Evolutionary conservation across 805 yeast genomes (phyloP).

Genomic region (Metschnikowia cerradonensis): DNA sequence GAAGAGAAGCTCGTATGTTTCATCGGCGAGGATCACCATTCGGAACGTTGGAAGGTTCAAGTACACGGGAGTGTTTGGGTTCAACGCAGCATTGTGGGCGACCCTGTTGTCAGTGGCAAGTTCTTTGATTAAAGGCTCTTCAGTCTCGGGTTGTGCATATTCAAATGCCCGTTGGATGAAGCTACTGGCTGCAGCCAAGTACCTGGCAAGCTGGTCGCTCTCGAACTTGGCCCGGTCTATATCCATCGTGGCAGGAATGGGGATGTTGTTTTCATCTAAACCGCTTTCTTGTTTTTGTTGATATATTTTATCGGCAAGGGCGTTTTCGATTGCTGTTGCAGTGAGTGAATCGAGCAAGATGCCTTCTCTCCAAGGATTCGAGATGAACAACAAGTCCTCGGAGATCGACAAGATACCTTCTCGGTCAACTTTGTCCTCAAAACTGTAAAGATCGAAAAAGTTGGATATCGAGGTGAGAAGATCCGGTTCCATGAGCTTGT

Average conservation of each 20-base stretch:
- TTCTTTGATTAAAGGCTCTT: conserved; percentile 34
- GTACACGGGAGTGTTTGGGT: conserved; percentile 71
- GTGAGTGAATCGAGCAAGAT: conserved; percentile 61
- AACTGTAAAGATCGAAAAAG: conserved; percentile 64
- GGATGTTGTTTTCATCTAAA: conserved; percentile 26
- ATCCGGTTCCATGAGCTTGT: conserved; percentile 64
- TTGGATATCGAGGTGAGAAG: conserved; percentile 74
- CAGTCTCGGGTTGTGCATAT: conserved; percentile 71
- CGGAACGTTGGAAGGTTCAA: conserved; percentile 84
- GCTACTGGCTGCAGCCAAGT: conserved; percentile 79
- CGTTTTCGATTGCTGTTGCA: conserved; percentile 56
- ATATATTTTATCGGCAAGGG: conserved; percentile 59
- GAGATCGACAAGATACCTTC: conserved; percentile 81
- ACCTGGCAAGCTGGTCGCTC: conserved; percentile 68
- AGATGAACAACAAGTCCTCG: conserved; percentile 78
- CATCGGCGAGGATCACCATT: conserved; percentile 93
- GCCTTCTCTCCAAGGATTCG: conserved; percentile 83
- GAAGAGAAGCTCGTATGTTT: conserved; percentile 84
- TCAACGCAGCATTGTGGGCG: conserved; percentile 74
- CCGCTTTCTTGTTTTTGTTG: conserved; percentile 35
- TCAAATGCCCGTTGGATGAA: conserved; percentile 87
- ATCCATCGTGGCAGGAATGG: conserved; percentile 55
- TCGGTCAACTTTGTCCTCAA: conserved; percentile 59
- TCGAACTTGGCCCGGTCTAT: conserved; percentile 62
- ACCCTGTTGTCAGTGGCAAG: conserved; percentile 35